Base-by-base conservation (phyloP, 1,284 basidiomycete species). In the Macrocystidia cucumis region DNA sequence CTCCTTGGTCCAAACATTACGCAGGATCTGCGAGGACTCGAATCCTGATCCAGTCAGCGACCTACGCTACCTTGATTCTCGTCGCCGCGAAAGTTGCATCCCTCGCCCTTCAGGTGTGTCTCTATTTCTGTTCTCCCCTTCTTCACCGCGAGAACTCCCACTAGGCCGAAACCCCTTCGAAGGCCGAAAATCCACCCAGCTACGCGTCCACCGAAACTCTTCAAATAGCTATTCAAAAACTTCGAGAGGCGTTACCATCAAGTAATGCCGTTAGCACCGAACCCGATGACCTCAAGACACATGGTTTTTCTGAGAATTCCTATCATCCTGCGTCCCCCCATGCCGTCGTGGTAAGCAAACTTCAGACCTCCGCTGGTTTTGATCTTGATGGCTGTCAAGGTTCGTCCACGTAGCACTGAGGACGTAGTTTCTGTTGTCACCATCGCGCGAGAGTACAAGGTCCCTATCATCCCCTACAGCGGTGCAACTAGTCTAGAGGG, bases 401-500 rank as follows among this genome's bases (percentile, higher is more conserved):
- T 76, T 34, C 72, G 69, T 38, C 75, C 75, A 9, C 54, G 49
- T 29, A 62, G 52, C n/a, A 87, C 83, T 0, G 69, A 78, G 38
- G 83, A 87, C 45, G 81, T 87, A 3, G 76, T 83, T 24, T 65
- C 67, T 39, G 67, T 84, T 28, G 72, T 85, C 43, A 74, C 81
- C 37, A 70, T 83, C 36, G 77, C 86, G 1, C 65, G 66, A 22
- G 70, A 74, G 48, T 77, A 77, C 51, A 60, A 62, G 14, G 74
- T 89, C 48, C 85, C 86, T 6, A 55, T 90, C n/a, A 69, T 70
- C 1, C 72, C 84, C 1, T 86, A 77, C 46, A 74, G 75, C n/a
- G 86, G 81, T 8, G 85, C 81, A n/a, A 90, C 85, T 2, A 73
- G 67, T 47, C 60, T 84, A 11, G 78, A 83, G 51, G 82, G 82